Percentiles rank a stretch among this genome's conserved stretches.
phyloP scores from a whole-genome alignment of 495 filamentous ascomycete genomes.

The Parathielavia appendiculata region DNA sequence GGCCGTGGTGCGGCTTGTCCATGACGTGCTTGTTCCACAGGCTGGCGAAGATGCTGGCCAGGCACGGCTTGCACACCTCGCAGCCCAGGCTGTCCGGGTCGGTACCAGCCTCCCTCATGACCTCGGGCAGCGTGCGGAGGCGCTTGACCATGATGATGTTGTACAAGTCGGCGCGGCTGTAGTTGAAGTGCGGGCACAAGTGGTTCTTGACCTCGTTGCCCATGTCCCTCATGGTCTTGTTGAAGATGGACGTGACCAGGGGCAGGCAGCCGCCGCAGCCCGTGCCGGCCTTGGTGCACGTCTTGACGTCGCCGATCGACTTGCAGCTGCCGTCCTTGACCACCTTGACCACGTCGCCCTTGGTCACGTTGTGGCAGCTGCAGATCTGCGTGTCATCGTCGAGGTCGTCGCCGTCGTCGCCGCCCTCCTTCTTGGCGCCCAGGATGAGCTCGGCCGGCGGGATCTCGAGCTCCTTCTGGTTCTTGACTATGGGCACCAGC shows the following conservation, averaged over 20 bases:
- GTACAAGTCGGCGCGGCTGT: slow-evolving; percentile 84
- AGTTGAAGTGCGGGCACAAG: slow-evolving; percentile 79
- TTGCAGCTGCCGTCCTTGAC: slow-evolving; percentile 83
- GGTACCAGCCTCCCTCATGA: slow-evolving; percentile 79
- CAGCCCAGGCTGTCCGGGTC: slow-evolving; percentile 74
- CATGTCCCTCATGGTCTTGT: slow-evolving; percentile 83
- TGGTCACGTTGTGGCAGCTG: slow-evolving; percentile 93
- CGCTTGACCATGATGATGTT: slow-evolving; percentile 84
- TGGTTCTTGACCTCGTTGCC: slow-evolving; percentile 88
- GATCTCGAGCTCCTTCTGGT: slow-evolving; percentile 74
- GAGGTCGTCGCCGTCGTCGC: slow-evolving; percentile 54
- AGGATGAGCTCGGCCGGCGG: slow-evolving; percentile 88
- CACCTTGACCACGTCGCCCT: slow-evolving; percentile 68
- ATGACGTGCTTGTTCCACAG: slow-evolving; percentile 86
- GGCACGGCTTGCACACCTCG: slow-evolving; percentile 83
- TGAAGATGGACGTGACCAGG: slow-evolving; percentile 88
- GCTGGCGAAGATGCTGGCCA: slow-evolving; percentile 79
- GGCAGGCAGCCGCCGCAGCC: slow-evolving; percentile 95
- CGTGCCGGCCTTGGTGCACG: slow-evolving; percentile 91
- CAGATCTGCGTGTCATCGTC: slow-evolving; percentile 88
- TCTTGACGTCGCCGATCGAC: slow-evolving; percentile 80
- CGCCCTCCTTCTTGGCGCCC: slow-evolving; percentile 67
- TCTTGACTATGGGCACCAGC: slow-evolving; percentile 89
- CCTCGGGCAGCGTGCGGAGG: slow-evolving; percentile 66
- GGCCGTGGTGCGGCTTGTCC: slow-evolving; percentile 64